These are phyloP conservation scores for Phialemonium atrogriseum DNA, from an alignment of 2,329 filamentous ascomycete genomes.

Conservation along the genomic window DNA sequence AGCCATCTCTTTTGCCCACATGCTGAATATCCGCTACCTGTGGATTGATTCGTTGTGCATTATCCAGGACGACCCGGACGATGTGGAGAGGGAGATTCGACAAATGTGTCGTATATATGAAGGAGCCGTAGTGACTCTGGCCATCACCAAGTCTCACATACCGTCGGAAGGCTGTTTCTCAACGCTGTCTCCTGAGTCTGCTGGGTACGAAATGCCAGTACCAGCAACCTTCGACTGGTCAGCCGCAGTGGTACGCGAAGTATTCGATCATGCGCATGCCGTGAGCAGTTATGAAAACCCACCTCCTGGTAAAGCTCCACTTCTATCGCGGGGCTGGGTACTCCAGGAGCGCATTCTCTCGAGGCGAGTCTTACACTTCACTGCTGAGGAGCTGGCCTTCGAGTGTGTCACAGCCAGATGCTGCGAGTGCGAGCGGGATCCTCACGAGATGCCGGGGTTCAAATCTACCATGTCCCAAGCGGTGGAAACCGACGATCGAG, in stretches of 20 bases:
- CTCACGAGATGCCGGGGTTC: neutral
- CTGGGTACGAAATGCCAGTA: slow-evolving; percentile 3
- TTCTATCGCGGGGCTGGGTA: too few relatives aligned
- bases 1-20: slow-evolving; percentile 6
- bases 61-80: slow-evolving; percentile 10
- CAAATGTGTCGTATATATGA: slow-evolving; percentile 10
- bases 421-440: slow-evolving; percentile 9
- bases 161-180: too few relatives aligned
- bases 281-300: too few relatives aligned
- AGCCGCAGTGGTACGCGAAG: too few relatives aligned
- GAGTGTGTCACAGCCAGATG: slow-evolving; percentile 6
- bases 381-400: slow-evolving; percentile 8
- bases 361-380: slow-evolving; percentile 11
- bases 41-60: slow-evolving; percentile 17
- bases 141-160: too few relatives aligned
- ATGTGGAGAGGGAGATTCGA: slow-evolving; percentile 4
- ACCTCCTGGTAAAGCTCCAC: too few relatives aligned
- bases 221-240: too few relatives aligned
- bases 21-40: slow-evolving; percentile 11
- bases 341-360: slow-evolving; percentile 15
- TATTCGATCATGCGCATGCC: too few relatives aligned
- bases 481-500: slow-evolving; percentile 1
- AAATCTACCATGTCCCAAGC: neutral
- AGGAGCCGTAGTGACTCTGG: neutral
- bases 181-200: slow-evolving; percentile 1